A percentile compares a stretch with the other conserved stretches of the same genome.
phyloP scores from a whole-genome alignment of 2,329 filamentous ascomycete species.

The Hypomyces rosellus region DNA sequence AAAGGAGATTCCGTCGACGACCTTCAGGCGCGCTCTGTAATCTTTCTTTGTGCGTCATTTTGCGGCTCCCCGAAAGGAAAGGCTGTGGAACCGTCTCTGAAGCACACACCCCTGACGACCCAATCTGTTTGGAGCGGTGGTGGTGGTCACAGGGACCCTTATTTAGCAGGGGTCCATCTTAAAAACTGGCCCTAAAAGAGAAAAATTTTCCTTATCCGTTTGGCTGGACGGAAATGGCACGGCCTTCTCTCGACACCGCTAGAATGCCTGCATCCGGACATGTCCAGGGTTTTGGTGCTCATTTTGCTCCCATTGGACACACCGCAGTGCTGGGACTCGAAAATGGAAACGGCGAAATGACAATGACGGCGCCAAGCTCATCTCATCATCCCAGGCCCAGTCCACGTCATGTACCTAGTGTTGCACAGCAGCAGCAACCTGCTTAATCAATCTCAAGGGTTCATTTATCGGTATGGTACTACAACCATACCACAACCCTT shows the following conservation, averaged over 20 bases:
- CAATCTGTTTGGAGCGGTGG: too few relatives aligned
- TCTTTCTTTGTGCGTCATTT: neutral
- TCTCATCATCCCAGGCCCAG: neutral
- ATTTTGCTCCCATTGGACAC: conserved; percentile 7
- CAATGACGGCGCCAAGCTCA: neutral
- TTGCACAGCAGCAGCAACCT: conserved; percentile 4
- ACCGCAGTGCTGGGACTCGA: conserved; percentile 6
- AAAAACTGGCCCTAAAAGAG: neutral
- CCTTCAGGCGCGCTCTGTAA: too few relatives aligned
- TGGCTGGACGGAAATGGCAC: neutral
- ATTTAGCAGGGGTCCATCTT: neutral
- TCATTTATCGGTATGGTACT: neutral
- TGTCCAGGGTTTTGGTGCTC: conserved; percentile 2
- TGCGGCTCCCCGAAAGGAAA: neutral
- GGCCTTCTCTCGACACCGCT: conserved; percentile 2
- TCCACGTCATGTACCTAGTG: conserved; percentile 5
- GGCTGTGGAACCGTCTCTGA: too few relatives aligned
- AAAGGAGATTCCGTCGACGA: too few relatives aligned
- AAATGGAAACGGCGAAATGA: too few relatives aligned
- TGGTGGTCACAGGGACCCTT: neutral
- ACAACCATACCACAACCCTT: neutral
- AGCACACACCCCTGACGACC: too few relatives aligned
- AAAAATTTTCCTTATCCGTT: conserved; percentile 8
- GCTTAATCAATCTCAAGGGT: conserved; percentile 1
- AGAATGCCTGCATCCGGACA: neutral